These are phyloP conservation scores for Agarophyton chilense DNA, from an alignment of 23 red algal species.

Conservation along the genomic window DNA sequence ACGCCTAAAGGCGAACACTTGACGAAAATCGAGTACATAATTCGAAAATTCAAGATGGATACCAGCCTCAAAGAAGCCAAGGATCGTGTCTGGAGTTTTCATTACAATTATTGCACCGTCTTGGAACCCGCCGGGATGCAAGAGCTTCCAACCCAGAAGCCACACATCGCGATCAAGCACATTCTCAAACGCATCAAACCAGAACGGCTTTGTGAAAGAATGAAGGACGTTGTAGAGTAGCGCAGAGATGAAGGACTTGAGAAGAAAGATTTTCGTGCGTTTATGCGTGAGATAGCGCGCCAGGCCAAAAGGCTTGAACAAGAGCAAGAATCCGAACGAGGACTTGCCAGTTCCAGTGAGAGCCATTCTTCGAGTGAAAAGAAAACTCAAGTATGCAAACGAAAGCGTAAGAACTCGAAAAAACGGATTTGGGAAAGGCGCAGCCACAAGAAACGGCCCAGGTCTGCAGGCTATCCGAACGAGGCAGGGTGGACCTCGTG, in stretches of 20 bases:
- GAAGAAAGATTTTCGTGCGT: slow-evolving; percentile 32
- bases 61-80: not conserved
- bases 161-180: slow-evolving; percentile 38
- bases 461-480: too few species aligned
- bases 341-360: too few species aligned
- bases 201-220: not conserved
- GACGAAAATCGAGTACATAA: not conserved
- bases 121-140: not conserved
- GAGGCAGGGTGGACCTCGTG: too few species aligned
- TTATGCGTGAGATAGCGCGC: slow-evolving; percentile 35
- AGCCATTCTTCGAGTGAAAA: too few species aligned
- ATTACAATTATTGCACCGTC: not conserved
- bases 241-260: slow-evolving; percentile 17
- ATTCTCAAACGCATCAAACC: slow-evolving; percentile 49
- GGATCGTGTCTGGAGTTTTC: slow-evolving; percentile 22
- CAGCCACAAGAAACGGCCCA: too few species aligned
- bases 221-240: slow-evolving; percentile 21
- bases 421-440: not conserved
- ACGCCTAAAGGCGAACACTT: slow-evolving; percentile 7
- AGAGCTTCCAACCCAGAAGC: slow-evolving; percentile 15
- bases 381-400: too few species aligned
- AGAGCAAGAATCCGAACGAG: too few species aligned
- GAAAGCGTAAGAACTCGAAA: too few species aligned
- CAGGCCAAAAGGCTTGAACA: slow-evolving; percentile 37
- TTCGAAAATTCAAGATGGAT: slow-evolving; percentile 24